Percentiles rank a stretch among this genome's conserved stretches.
phyloP scores from a whole-genome alignment of 208 protist species.

The Polymyxa betae region DNA sequence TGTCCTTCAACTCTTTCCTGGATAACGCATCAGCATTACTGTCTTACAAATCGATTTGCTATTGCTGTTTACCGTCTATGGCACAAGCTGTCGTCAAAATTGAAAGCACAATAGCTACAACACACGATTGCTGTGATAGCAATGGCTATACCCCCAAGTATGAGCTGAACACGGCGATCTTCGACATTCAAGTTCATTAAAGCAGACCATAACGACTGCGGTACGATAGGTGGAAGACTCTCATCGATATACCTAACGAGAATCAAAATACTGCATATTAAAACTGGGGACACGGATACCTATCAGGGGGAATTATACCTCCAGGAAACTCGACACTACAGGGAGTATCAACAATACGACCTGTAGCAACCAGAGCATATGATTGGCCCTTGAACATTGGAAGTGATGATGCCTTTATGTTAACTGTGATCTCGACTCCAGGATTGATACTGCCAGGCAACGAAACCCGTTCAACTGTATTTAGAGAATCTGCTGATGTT shows the following conservation, averaged over 20 bases:
- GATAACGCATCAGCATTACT: no score
- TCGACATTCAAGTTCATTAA: no score
- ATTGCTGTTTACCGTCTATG: no score
- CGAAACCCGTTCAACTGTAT: constrained; percentile 16
- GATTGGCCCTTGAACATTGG: neutral
- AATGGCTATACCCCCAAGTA: no score
- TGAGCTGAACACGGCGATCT: no score
- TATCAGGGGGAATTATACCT: neutral
- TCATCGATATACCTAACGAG: neutral
- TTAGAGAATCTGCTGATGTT: neutral
- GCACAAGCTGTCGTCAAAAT: no score
- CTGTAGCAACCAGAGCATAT: constrained; percentile 34
- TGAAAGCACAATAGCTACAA: no score
- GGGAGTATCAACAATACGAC: neutral
- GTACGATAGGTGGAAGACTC: constrained; percentile 9
- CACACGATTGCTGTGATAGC: no score
- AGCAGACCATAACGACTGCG: no score
- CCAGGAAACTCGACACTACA: constrained; percentile 15
- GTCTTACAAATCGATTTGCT: no score
- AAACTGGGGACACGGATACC: neutral
- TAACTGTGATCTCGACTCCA: constrained; percentile 28
- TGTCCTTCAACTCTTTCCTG: no score
- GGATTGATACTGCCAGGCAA: neutral
- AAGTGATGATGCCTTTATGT: neutral
- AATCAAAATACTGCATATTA: neutral